Evolutionary conservation across 805 yeast species (phyloP), one percentile per base, ranked within the genome.

Genomic region (Pachysolen tannophilus): DNA sequence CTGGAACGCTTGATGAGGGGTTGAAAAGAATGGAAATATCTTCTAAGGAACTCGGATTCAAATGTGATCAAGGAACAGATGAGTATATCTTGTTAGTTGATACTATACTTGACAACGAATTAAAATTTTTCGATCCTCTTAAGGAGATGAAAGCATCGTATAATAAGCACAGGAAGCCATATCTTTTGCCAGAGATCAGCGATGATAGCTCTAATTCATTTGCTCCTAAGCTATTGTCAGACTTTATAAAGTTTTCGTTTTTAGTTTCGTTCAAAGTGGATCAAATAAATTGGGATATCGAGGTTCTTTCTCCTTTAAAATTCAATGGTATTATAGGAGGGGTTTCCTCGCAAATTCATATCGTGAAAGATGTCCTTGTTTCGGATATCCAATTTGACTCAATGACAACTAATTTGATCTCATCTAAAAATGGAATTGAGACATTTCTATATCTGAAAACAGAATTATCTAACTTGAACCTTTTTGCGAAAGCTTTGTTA

Each of bases 61-160:
- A 37, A 6, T 40, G 48, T 7, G 44, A 40, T 4, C 40, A 43
- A 5, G 58, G 53, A 3, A 41, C 56, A 0, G 43, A 46, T 1
- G 31, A 39, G n/a, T 43, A 53, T 10, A 26, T 43, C 3, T 17
- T 30, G 9, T 45, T 49, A 1, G 21, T 58, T 9, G 48, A 49
- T 13, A 25, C 43, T 2, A 26, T 57, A 13, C 19, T 39, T 6
- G 37, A 45, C 10, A 28, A 48, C 20, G 63, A 59, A 20, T 40
- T 45, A 26, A 43, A 41, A 9, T 35, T 45, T 8, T 34, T 55
- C 7, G 38, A 40, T 14, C 48, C 49, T 1, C 19, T 53, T 7
- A 27, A 48, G 8, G 39, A 42, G 11, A n/a, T n/a, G n/a, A n/a
- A n/a, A n/a, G n/a, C n/a, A n/a, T n/a, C n/a, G n/a, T 23, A 11